Conservation (phyloP, 1,139 yeast genomes). For the Saccharomyces hybrid region DNA sequence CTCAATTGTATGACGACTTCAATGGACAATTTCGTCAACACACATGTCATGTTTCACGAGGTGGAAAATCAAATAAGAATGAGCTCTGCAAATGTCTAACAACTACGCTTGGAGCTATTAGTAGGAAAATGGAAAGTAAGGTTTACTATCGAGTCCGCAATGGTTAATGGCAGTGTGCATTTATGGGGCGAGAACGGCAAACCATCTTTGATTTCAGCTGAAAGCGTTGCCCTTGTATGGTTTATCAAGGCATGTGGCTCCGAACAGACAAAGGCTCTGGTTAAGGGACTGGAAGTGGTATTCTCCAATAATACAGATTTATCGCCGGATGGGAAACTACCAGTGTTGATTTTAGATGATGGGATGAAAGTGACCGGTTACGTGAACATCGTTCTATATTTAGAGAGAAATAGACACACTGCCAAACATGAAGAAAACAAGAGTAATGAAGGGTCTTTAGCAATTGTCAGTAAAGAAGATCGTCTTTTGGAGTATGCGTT, state of each 20-base stretch:
- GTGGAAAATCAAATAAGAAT: conserved; percentile 9
- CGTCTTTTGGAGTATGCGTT: conserved; percentile 16
- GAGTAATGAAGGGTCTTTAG: conserved; percentile 2
- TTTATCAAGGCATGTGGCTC: conserved; percentile 9
- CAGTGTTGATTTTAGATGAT: conserved; percentile 38
- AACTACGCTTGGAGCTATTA: too few relatives aligned
- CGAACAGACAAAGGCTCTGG: conserved; percentile 3
- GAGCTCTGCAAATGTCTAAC: conserved; percentile 1
- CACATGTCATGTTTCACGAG: not conserved
- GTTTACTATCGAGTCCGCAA: not conserved
- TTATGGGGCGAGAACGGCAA: conserved; percentile 25
- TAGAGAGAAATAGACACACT: conserved; percentile 14
- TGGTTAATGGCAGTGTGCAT: conserved; percentile 10
- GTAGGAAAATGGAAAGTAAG: too few relatives aligned
- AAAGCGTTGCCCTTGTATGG: conserved; percentile 28
- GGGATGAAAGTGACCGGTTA: conserved; percentile 41
- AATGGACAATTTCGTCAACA: not conserved
- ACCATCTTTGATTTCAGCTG: conserved; percentile 27
- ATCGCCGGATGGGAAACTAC: conserved; percentile 48
- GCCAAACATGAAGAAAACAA: not conserved
- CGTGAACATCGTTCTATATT: conserved; percentile 39
- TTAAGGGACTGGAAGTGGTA: conserved; percentile 15
- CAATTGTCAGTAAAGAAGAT: not conserved
- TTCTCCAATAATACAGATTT: conserved; percentile 39
- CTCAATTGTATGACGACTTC: not conserved